Conservation (phyloP, 768 basidiomycete genomes). For the Cystobasidium tubakii region DNA sequence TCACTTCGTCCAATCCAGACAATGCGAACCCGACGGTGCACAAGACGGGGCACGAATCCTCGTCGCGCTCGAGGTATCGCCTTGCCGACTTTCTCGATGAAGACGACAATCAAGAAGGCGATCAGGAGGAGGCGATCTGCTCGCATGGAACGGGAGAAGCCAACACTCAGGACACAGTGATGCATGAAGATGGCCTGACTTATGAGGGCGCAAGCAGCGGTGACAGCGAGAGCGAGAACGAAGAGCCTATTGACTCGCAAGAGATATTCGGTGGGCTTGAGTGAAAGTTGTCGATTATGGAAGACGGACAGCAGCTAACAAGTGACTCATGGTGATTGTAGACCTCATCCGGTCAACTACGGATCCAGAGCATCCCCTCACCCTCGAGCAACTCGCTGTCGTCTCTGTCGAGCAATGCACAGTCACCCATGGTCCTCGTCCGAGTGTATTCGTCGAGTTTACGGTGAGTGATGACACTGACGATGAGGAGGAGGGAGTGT, state of each 20-base stretch:
- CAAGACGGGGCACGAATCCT: slow-evolving; percentile 45
- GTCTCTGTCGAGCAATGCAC: slow-evolving; percentile 82
- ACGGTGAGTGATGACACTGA: slow-evolving; percentile 54
- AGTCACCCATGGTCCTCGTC: slow-evolving; percentile 54
- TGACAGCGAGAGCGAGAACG: slow-evolving; percentile 45
- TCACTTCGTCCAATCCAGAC: slow-evolving; percentile 47
- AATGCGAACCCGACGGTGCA: slow-evolving; percentile 89
- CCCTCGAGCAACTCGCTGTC: slow-evolving; percentile 88
- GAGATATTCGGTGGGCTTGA: slow-evolving; percentile 74
- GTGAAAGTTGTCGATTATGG: no score
- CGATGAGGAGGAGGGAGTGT: no score
- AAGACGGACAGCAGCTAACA: no score
- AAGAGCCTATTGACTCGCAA: slow-evolving; percentile 75
- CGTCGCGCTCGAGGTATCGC: slow-evolving; percentile 48
- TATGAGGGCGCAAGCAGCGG: neutral
- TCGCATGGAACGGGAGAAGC: slow-evolving; percentile 36
- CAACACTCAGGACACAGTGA: no score
- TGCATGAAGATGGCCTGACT: neutral
- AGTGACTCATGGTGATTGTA: no score
- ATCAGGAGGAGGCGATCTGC: slow-evolving; percentile 44
- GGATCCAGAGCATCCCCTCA: slow-evolving; percentile 88
- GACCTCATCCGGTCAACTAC: slow-evolving; percentile 86
- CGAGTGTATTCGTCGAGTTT: slow-evolving; percentile 77
- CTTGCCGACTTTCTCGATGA: slow-evolving; percentile 50
- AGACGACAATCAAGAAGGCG: slow-evolving; percentile 27